Base-by-base conservation (phyloP, 1,139 yeast species). In the Magnusiomyces tetraspermus region DNA sequence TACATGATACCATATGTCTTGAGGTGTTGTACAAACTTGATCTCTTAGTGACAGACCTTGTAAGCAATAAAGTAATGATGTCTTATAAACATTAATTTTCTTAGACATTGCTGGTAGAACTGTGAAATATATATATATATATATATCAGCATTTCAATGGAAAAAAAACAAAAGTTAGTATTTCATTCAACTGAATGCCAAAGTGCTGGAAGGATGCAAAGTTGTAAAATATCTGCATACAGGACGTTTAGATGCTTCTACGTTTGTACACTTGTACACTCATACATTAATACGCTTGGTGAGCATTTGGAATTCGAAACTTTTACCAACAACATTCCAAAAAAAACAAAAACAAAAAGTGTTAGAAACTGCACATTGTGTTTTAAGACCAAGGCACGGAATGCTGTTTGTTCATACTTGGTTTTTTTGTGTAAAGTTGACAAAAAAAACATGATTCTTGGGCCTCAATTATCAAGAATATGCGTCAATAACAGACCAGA, bases 61-160 rank as follows among this genome's bases (percentile, higher is more conserved):
- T n/a, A n/a, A n/a, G n/a, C n/a, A n/a, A n/a, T n/a, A n/a, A n/a
- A n/a, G n/a, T n/a, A n/a, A n/a, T n/a, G n/a, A n/a, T n/a, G n/a
- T n/a, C n/a, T n/a, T n/a, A n/a, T n/a, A n/a, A n/a, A n/a, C 96
- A 1, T 74, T 92, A 64, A 80, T 83, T 58, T 90, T 92, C 64
- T 76, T 92, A 58, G 99, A 92, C 70, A 97, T 94, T 53, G 99
- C 98, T 38, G 99, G 98, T 54, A 98, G 99, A 33, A 89, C 97
- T 17, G 99, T 98, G 48, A 98, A 92, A 92, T 70, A 92, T 92
- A 69, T 94, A 92, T 66, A 82, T 96, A 1, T 97, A 92, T 66
- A 92, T 92, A 98, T 78, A 22, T 66, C 74, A 59, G 64, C 67
- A 17, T 54, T 59, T 24, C 78, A 81, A 1, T 65, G 69, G 40